A percentile compares a stretch with the other conserved stretches of the same genome.
Conservation (phyloP, 2,329 filamentous ascomycete species). For the Coniochaeta ligniaria region DNA sequence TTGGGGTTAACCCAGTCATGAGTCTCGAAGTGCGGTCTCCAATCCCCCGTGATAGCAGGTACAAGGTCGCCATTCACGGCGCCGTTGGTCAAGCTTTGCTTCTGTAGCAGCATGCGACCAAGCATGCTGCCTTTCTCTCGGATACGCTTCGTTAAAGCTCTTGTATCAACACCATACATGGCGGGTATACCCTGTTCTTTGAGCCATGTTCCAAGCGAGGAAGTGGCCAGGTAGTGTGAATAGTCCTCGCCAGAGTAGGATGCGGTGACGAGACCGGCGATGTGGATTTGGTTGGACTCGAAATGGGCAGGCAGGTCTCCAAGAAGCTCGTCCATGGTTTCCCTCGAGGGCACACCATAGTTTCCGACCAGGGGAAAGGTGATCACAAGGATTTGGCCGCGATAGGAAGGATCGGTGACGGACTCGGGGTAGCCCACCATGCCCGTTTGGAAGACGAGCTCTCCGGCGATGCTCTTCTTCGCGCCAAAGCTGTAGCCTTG, state of each 20-base stretch:
- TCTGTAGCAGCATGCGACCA: slow-evolving; percentile 77
- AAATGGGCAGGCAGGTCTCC: slow-evolving; percentile 86
- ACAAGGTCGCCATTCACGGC: slow-evolving; percentile 29
- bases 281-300: slow-evolving; percentile 86
- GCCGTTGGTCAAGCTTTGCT: slow-evolving; percentile 38
- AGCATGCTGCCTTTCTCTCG: slow-evolving; percentile 94
- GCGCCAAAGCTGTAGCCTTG: slow-evolving; percentile 96
- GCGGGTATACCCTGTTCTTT: slow-evolving; percentile 93
- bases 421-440: slow-evolving; percentile 99
- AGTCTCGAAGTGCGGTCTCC: slow-evolving; percentile 61
- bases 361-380: slow-evolving; percentile 95
- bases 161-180: slow-evolving; percentile 91
- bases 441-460: slow-evolving; percentile 98
- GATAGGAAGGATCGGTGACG: slow-evolving; percentile 80
- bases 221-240: slow-evolving; percentile 87
- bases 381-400: slow-evolving; percentile 90
- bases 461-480: slow-evolving; percentile 86
- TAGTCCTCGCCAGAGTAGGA: slow-evolving; percentile 93
- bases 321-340: slow-evolving; percentile 77
- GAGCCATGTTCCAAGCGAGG: slow-evolving; percentile 88
- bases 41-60: slow-evolving; percentile 31
- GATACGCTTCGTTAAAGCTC: slow-evolving; percentile 89
- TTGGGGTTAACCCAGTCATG: slow-evolving; percentile 92
- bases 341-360: slow-evolving; percentile 89
- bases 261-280: slow-evolving; percentile 83